phyloP scores from a whole-genome alignment of 140 eudicot genomes.

The Cichorium intybus region DNA sequence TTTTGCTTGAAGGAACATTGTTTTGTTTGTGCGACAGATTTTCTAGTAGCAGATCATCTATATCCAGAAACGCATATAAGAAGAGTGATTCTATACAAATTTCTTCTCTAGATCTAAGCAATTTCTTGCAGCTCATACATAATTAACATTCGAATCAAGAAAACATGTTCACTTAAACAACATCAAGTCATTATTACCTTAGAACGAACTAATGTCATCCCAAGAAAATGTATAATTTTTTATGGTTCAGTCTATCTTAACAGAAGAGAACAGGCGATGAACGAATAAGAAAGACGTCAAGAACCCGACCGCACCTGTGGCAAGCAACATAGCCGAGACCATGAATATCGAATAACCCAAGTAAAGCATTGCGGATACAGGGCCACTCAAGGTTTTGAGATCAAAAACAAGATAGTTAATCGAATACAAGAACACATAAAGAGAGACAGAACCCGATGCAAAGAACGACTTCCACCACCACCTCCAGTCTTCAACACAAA shows the following conservation, averaged over 20 bases:
- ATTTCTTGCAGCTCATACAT: not conserved
- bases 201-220: not conserved
- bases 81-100: not conserved
- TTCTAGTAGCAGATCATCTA: not conserved
- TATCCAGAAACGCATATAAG: not conserved
- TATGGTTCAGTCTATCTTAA: conserved; percentile 42
- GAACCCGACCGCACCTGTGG: conserved; percentile 60
- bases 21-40: too few species aligned
- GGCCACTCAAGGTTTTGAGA: conserved; percentile 58
- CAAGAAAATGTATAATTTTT: not conserved
- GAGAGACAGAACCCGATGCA: conserved; percentile 55
- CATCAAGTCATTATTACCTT: not conserved
- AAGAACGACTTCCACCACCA: conserved; percentile 70
- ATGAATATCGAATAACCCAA: conserved; percentile 54
- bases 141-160: not conserved
- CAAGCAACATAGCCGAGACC: conserved; percentile 52
- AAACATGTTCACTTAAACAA: not conserved
- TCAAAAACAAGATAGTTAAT: conserved; percentile 45
- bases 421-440: conserved; percentile 42
- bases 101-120: not conserved
- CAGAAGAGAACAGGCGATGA: conserved; percentile 53
- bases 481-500: conserved; percentile 50
- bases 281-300: conserved; percentile 49
- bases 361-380: conserved; percentile 54
- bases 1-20: too few species aligned